Percentiles rank a stretch among this genome's conserved stretches.
These are phyloP conservation scores for Clonostachys sp. DNA, from an alignment of 2,329 filamentous ascomycete genomes.

Conservation along the genomic window DNA sequence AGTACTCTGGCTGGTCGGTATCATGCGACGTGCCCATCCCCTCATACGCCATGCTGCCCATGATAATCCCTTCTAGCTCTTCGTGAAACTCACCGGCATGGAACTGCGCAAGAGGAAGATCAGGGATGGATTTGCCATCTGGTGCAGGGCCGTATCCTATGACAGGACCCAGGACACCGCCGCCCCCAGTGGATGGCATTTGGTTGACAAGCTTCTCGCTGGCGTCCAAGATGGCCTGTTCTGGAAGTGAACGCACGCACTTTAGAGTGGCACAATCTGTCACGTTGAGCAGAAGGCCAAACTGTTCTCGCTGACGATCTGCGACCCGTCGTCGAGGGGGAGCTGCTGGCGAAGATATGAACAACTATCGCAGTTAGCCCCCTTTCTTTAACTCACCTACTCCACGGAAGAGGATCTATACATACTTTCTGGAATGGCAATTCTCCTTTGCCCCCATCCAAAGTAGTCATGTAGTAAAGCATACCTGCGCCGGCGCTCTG, in stretches of 20 bases:
- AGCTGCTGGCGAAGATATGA: constrained; percentile 5
- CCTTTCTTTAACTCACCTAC: too few relatives aligned
- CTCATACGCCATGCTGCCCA: constrained; percentile 8
- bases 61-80: constrained; percentile 4
- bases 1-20: constrained; percentile 4
- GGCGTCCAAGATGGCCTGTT: constrained; percentile 2
- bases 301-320: constrained; percentile 4
- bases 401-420: too few relatives aligned
- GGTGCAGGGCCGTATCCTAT: constrained; percentile 10
- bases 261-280: constrained; percentile 4
- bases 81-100: constrained; percentile 2
- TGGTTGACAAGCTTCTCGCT: constrained; percentile 10
- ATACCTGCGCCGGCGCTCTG: constrained; percentile 32
- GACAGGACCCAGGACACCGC: constrained; percentile 10
- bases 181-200: constrained; percentile 5
- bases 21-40: constrained; percentile 7
- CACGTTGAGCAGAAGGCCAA: constrained; percentile 3
- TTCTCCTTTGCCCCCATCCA: constrained; percentile 22
- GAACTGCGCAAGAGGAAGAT: constrained; percentile 6
- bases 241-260: constrained; percentile 5
- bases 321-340: constrained; percentile 5
- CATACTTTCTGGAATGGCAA: constrained; percentile 27
- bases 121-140: constrained; percentile 8
- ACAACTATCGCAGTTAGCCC: not conserved
- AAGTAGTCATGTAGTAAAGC: constrained; percentile 50